phyloP scores from a whole-genome alignment of 768 basidiomycete genomes.

The Rhodotorula sphaerocarpa region DNA sequence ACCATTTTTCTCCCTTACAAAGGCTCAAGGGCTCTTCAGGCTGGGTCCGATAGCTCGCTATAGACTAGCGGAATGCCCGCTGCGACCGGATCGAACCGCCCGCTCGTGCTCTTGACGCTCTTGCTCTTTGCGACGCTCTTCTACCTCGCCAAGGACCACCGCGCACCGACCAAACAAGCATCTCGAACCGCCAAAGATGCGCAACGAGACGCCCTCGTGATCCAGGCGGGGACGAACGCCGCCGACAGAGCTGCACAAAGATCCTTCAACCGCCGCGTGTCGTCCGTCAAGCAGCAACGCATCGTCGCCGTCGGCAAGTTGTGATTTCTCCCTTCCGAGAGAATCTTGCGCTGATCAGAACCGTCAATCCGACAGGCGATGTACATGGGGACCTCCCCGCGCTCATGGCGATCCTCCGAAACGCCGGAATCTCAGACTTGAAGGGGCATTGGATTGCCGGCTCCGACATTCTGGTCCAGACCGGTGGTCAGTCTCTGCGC shows the following conservation, averaged over 20 bases:
- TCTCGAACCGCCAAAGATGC: not conserved
- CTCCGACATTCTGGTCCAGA: constrained; percentile 82
- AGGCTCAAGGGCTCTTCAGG: too few relatives aligned
- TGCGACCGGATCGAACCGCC: not conserved
- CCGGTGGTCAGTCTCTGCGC: constrained; percentile 56
- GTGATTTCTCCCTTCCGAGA: not conserved
- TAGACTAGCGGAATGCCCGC: too few relatives aligned
- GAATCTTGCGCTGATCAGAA: too few relatives aligned
- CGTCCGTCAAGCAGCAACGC: too few relatives aligned
- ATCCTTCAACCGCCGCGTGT: too few relatives aligned
- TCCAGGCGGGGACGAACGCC: not conserved
- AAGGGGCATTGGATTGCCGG: constrained; percentile 71
- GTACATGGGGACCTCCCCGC: constrained; percentile 81
- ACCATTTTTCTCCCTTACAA: too few relatives aligned
- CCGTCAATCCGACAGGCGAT: constrained; percentile 66
- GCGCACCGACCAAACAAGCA: too few relatives aligned
- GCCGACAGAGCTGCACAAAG: too few relatives aligned
- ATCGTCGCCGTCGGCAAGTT: constrained; percentile 13
- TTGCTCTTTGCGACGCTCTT: not conserved
- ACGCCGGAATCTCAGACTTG: constrained; percentile 67
- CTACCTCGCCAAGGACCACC: not conserved
- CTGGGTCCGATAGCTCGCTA: too few relatives aligned
- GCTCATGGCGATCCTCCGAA: constrained; percentile 67
- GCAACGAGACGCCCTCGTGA: not conserved
- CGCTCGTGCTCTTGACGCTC: not conserved